Evolutionary conservation across 2,329 filamentous ascomycete species (phyloP), one percentile per base, ranked within the genome.

Genomic region (Epichloe amarillans): DNA sequence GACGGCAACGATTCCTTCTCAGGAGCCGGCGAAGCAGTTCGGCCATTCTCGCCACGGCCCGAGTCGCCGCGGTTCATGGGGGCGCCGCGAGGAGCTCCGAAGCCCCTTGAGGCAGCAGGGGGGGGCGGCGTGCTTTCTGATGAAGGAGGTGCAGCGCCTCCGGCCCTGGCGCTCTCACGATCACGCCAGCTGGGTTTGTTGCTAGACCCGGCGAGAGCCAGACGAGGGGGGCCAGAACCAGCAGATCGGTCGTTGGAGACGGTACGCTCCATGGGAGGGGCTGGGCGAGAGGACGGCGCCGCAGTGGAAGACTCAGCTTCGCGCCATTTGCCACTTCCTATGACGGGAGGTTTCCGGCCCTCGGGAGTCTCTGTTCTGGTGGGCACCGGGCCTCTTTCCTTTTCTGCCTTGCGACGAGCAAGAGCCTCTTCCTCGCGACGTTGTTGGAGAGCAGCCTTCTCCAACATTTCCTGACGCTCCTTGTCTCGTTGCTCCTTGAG

Each of bases 351-450:
- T 54, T 56, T 62, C 50, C 66, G 65, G 44, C 55, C 59, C 47
- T 66, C 65, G 11, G 61, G 47, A 3, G 57, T 52, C 12, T 63
- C 61, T 48, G 59, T 57, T 44, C 59, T 52, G 7, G 43, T 49
- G 43, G 44, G 54, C 47, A 52, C 45, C 17, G 53, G 19, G 30
- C 45, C 64, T 58, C 70, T 71, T 61, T 77, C 78, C 69, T 80
- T 87, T 66, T 80, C 80, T 53, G 76, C 83, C 62, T 76, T 80
- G 66, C 79, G 80, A 60, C 85, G 81, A 57, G 84, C 85, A 69
- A 90, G 81, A 15, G 88, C 90, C 67, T 95, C 90, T 60, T 93
- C 89, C 67, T 95, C 90, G 66, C 87, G 83, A 63, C 88, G 80
- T 60, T 80, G 82, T 70, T 96, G 91, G 58, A 80, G 70, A 12